Conservation (phyloP, 352 stramenopile species). For the Pythium periplocum region DNA sequence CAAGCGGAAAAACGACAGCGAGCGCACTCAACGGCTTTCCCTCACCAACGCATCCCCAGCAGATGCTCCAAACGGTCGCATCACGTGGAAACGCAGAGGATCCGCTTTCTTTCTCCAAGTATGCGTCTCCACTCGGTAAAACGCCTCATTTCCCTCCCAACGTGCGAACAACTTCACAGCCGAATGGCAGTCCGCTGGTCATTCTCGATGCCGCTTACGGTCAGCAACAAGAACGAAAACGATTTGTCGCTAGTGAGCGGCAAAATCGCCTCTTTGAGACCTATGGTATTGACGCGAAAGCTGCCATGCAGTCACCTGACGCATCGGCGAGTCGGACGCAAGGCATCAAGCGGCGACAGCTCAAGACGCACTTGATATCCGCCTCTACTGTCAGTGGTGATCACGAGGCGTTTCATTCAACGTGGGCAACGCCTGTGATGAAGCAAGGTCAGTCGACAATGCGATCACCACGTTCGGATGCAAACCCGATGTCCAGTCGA, state of each 20-base stretch:
- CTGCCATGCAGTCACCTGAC: conserved; percentile 9
- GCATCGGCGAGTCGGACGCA: conserved; percentile 10
- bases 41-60: conserved; percentile 3
- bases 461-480: conserved; percentile 7
- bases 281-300: conserved; percentile 42
- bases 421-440: conserved; percentile 25
- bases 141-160: conserved; percentile 30
- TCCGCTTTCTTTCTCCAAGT: conserved; percentile 36
- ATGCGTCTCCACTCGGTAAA: conserved; percentile 39
- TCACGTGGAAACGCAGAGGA: conserved; percentile 7
- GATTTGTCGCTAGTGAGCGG: conserved; percentile 40
- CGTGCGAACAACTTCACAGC: conserved; percentile 14
- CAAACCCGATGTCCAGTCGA: conserved; percentile 26
- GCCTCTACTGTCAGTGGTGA: conserved; percentile 5
- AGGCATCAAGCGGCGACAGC: conserved; percentile 54
- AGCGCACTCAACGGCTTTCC: conserved; percentile 12
- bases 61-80: conserved; percentile 4
- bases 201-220: conserved; percentile 30
- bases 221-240: conserved; percentile 20
- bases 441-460: conserved; percentile 10
- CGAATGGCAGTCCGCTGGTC: conserved; percentile 27
- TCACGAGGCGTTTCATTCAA: conserved; percentile 8
- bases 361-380: conserved; percentile 44
- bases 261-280: conserved; percentile 60
- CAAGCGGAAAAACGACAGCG: conserved; percentile 3